Base-by-base conservation (phyloP, 2,329 filamentous ascomycete species). In the Acephala macrosclerotiorum region DNA sequence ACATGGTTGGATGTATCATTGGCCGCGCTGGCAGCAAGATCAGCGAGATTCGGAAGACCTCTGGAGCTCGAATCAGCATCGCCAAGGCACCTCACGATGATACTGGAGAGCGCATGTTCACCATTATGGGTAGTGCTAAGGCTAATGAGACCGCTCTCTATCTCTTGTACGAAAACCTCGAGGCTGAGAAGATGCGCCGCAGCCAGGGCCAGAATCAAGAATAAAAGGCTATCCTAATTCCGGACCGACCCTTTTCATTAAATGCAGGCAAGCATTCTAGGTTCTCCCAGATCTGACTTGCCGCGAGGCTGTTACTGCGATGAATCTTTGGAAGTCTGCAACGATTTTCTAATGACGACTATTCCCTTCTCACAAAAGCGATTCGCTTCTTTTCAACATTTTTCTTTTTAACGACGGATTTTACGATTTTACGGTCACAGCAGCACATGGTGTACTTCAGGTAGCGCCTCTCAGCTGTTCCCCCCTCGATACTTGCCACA, bases 1-100 rank as follows among this genome's bases (percentile, higher is more conserved):
- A 99, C 83, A 99, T 99, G 96, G 96, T 99, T 79, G 96, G 96
- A 73, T 99, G 96, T 82, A 99, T 99, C 82, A 99, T 99, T 78
- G 96, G 96, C 72, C 91, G 94, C 71, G 93, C 87, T 62, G 96
- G 96, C 71, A 94, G 88, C 84, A 99, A 99, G 87, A 99, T 99
- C 77, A 97, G 93, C 79, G 96, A 99, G 82, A 99, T 99, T 75
- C 92, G 96, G 80, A 96, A 97, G 85, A 94, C 91, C 68, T 99
- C 96, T 62, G 94, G 94, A 67, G 96, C 96, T 68, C 92, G 95
- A 75, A 99, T 99, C 81, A 97, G 94, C 55, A 98, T 98, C 79
- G 95, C 95, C 74, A 98, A 97, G 85, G 75, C 94, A 56, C 93
- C 96, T 64, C 96, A 99, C 76, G 96, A 99, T 74, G 96, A 98